Conservation (phyloP, 2,329 filamentous ascomycete genomes). For the Cadophora sp. region DNA sequence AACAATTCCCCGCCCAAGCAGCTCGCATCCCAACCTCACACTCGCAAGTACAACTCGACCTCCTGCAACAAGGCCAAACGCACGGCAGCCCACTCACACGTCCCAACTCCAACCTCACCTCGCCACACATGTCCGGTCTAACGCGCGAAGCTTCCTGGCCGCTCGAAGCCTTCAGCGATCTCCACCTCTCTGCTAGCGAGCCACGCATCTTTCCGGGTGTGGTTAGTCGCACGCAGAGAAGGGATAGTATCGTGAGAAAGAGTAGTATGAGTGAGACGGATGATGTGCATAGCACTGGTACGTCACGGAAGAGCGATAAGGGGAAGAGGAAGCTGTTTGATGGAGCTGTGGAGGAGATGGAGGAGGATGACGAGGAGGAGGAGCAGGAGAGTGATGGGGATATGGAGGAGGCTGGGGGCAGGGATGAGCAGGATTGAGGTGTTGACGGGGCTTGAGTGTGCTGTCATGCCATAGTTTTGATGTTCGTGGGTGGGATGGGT, state of each 20-base stretch:
- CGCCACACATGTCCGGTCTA: constrained; percentile 33
- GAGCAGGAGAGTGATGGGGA: constrained; percentile 23
- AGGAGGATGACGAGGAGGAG: constrained; percentile 18
- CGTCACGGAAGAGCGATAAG: constrained; percentile 14
- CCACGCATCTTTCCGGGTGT: constrained; percentile 77
- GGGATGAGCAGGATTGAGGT: not conserved
- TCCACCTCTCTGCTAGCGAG: constrained; percentile 63
- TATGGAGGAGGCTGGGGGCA: constrained; percentile 23
- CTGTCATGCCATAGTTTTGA: not conserved
- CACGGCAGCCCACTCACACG: constrained; percentile 26
- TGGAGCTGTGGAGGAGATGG: constrained; percentile 20
- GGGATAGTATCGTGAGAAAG: constrained; percentile 37
- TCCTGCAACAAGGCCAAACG: constrained; percentile 25
- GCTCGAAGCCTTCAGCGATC: constrained; percentile 50
- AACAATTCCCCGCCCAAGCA: constrained; percentile 44
- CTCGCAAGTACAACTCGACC: constrained; percentile 38
- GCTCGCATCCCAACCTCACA: constrained; percentile 41
- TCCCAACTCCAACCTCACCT: constrained; percentile 30
- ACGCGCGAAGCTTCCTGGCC: constrained; percentile 49
- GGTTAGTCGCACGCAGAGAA: constrained; percentile 51
- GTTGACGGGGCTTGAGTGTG: not conserved
- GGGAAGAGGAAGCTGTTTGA: constrained; percentile 21
- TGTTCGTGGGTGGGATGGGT: not conserved
- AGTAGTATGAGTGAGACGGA: constrained; percentile 41
- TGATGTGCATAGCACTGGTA: constrained; percentile 24